Percentiles rank a stretch among this genome's conserved stretches.
Conservation (phyloP, 768 basidiomycete genomes). For the Phanerochaete sordida region DNA sequence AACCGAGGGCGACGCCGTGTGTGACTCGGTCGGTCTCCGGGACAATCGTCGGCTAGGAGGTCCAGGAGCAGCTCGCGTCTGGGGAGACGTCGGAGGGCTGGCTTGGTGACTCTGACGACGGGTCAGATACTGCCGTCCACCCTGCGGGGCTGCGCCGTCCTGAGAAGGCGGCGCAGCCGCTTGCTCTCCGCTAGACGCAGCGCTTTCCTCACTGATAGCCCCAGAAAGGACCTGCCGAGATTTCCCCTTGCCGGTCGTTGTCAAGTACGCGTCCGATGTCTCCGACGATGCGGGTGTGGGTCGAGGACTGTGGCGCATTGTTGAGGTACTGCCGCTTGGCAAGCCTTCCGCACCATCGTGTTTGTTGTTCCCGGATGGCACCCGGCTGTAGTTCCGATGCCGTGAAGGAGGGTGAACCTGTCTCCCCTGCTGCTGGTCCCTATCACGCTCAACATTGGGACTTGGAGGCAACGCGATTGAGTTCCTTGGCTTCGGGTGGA, state of each 20-base stretch:
- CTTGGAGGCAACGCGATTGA: conserved; percentile 22
- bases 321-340: background rate
- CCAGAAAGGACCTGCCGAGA: conserved; percentile 8
- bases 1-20: conserved; percentile 24
- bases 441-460: conserved; percentile 43
- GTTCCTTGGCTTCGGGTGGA: conserved; percentile 61
- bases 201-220: conserved; percentile 2
- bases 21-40: conserved; percentile 28
- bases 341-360: background rate
- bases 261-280: background rate
- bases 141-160: background rate
- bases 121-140: background rate
- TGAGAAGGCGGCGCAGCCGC: background rate
- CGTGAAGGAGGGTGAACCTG: background rate
- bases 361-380: background rate
- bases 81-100: conserved; percentile 22
- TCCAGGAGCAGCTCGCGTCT: conserved; percentile 21
- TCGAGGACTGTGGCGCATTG: background rate
- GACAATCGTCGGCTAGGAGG: conserved; percentile 28
- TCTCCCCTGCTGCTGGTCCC: conserved; percentile 30
- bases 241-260: conserved; percentile 11
- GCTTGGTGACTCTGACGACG: conserved; percentile 14
- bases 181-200: conserved; percentile 3
- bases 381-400: conserved; percentile 1
- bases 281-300: background rate